Evolutionary conservation across 2,329 filamentous ascomycete genomes (phyloP).

Genomic region (Neonectria magnoliae): DNA sequence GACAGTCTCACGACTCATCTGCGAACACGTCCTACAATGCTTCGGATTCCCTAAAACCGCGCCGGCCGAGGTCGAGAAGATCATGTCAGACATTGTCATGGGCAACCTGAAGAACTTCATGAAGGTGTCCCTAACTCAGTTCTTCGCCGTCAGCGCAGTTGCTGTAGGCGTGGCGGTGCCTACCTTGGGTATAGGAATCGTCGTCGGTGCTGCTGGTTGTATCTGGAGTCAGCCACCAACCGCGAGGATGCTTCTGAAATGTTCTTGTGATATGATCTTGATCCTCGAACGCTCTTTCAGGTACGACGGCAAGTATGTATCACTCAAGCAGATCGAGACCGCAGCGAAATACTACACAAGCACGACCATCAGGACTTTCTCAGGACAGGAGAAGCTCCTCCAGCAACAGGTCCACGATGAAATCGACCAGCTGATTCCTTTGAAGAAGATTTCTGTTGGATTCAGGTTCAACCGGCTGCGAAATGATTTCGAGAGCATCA

Average conservation of each 20-base stretch:
- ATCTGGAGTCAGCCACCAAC: slow-evolving; percentile 33
- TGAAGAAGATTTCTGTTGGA: slow-evolving; percentile 34
- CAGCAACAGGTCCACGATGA: slow-evolving; percentile 42
- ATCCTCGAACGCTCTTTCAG: slow-evolving; percentile 38
- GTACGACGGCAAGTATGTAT: slow-evolving; percentile 41
- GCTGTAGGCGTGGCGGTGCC: slow-evolving; percentile 33
- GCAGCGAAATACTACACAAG: slow-evolving; percentile 39
- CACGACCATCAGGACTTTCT: slow-evolving; percentile 31
- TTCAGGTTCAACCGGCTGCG: slow-evolving; percentile 41
- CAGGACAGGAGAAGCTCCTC: slow-evolving; percentile 32
- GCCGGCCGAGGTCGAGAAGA: slow-evolving; percentile 34
- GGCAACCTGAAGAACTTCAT: slow-evolving; percentile 36
- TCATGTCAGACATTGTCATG: slow-evolving; percentile 40
- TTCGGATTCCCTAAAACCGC: slow-evolving; percentile 41
- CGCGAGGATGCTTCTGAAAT: slow-evolving; percentile 40
- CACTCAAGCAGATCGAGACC: slow-evolving; percentile 40
- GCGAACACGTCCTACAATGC: slow-evolving; percentile 41
- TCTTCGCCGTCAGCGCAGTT: slow-evolving; percentile 23
- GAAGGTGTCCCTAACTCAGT: slow-evolving; percentile 36
- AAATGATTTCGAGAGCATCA: slow-evolving; percentile 27
- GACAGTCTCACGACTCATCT: slow-evolving; percentile 41
- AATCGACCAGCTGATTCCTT: slow-evolving; percentile 35
- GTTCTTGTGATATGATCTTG: slow-evolving; percentile 41
- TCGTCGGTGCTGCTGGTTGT: slow-evolving; percentile 33
- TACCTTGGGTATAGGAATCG: slow-evolving; percentile 32